phyloP scores from a whole-genome alignment of 768 basidiomycete genomes.

The Rhodotorula taiwanensis region DNA sequence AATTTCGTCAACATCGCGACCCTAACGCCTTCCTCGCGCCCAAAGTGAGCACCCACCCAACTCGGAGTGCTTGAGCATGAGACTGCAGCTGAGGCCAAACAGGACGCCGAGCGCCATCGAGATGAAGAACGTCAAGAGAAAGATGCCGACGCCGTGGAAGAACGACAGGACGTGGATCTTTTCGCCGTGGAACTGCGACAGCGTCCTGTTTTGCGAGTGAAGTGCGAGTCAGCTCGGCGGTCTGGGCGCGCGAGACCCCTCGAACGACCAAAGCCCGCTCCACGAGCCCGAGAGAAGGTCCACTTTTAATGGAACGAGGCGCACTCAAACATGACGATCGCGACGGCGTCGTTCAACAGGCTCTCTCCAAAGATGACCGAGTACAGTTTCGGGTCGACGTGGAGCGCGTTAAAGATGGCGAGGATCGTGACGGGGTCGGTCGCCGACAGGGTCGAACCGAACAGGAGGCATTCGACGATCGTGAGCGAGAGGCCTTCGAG shows the following conservation, averaged over 20 bases:
- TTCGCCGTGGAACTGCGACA: conserved; percentile 83
- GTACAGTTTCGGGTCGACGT: conserved; percentile 96
- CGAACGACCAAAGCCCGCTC: neutral
- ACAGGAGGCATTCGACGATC: conserved; percentile 86
- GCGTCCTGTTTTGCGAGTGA: conserved; percentile 55
- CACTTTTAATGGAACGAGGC: conserved; percentile 48
- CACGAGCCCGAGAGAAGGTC: neutral
- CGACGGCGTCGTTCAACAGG: conserved; percentile 94
- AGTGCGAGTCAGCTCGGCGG: neutral
- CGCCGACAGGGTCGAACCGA: conserved; percentile 92
- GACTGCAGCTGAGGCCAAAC: conserved; percentile 83
- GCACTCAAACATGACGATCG: conserved; percentile 99
- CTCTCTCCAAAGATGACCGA: conserved; percentile 95
- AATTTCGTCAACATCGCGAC: too few relatives aligned
- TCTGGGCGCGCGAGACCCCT: conserved; percentile 7
- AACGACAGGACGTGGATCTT: conserved; percentile 76
- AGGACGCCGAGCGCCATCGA: conserved; percentile 89
- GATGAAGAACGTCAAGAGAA: conserved; percentile 86
- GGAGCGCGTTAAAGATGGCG: conserved; percentile 96
- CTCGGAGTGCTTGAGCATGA: conserved; percentile 89
- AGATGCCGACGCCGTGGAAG: conserved; percentile 95
- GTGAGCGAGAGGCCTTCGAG: conserved; percentile 79
- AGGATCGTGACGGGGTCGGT: conserved; percentile 98
- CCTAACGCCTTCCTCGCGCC: neutral
- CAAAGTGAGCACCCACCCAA: conserved; percentile 51